Evolutionary conservation across 257 asterid genomes (phyloP).

Genomic region (Solanum tarijense): DNA sequence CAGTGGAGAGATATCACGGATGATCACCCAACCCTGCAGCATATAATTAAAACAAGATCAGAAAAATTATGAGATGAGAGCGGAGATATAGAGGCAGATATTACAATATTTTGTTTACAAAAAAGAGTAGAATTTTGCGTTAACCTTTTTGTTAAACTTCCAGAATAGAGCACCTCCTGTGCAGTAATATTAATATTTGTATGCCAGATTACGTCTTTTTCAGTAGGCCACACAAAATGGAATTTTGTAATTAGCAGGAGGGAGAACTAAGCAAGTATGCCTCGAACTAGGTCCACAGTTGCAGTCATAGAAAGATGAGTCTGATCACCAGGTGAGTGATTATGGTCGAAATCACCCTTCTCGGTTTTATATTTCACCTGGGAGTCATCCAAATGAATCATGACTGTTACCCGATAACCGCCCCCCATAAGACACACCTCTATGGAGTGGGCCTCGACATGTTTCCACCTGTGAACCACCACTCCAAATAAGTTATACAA

Average conservation of each 20-base stretch:
- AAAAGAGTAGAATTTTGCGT: conserved; percentile 3
- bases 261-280: conserved; percentile 58
- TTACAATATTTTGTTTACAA: not conserved
- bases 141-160: conserved; percentile 16
- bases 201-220: conserved; percentile 83
- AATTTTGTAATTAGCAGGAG: too few relatives aligned
- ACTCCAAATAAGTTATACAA: conserved; percentile 8
- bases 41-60: conserved; percentile 11
- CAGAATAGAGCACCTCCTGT: conserved; percentile 82
- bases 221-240: conserved; percentile 52
- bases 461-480: conserved; percentile 35
- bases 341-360: conserved; percentile 50
- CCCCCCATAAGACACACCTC: conserved; percentile 58
- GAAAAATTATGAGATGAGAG: not conserved
- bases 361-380: conserved; percentile 62
- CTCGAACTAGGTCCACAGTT: conserved; percentile 38
- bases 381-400: conserved; percentile 57
- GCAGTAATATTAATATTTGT: conserved; percentile 86
- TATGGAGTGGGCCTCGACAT: conserved; percentile 67
- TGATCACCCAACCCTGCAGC: not conserved
- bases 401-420: conserved; percentile 35
- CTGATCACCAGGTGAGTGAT: conserved; percentile 24
- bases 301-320: conserved; percentile 40
- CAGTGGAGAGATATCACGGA: not conserved
- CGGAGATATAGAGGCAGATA: not conserved